Conservation (phyloP, 2,329 filamentous ascomycete species). For the Chaetomiaceae sp. region DNA sequence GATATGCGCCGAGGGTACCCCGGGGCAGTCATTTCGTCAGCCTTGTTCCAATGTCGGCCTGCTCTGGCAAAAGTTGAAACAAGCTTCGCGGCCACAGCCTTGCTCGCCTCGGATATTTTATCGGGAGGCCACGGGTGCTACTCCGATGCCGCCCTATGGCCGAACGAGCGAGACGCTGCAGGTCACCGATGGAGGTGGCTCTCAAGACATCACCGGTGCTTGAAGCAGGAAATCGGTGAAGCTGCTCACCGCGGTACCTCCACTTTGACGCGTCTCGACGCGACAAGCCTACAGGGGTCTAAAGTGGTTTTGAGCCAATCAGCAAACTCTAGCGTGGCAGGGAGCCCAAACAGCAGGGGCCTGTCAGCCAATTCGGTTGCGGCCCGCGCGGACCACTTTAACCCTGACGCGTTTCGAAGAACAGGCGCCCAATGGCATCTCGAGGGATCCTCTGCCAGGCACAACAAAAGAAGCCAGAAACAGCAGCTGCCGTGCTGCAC, state of each 20-base stretch:
- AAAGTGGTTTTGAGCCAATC: conserved; percentile 29
- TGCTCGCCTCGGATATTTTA: conserved; percentile 12
- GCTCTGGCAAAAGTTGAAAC: neutral
- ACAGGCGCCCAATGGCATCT: conserved; percentile 18
- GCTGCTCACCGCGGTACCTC: conserved; percentile 16
- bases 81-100: conserved; percentile 9
- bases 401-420: conserved; percentile 20
- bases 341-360: conserved; percentile 19
- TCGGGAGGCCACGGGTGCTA: neutral
- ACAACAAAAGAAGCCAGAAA: conserved; percentile 18
- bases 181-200: conserved; percentile 13
- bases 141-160: neutral
- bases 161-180: conserved; percentile 3
- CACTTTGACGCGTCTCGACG: conserved; percentile 20
- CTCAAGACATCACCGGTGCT: neutral
- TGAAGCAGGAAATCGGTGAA: conserved; percentile 16
- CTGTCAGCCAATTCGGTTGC: conserved; percentile 16
- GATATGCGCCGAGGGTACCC: neutral
- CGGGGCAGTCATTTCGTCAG: conserved; percentile 12
- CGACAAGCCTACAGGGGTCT: conserved; percentile 23
- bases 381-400: conserved; percentile 13
- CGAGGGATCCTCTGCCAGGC: conserved; percentile 4
- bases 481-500: conserved; percentile 14
- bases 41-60: conserved; percentile 4
- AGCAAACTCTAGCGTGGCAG: conserved; percentile 10